Evolutionary conservation across 441 rosid genomes (phyloP), one percentile per base, ranked within the genome.

Genomic region (Erodium texanum): DNA sequence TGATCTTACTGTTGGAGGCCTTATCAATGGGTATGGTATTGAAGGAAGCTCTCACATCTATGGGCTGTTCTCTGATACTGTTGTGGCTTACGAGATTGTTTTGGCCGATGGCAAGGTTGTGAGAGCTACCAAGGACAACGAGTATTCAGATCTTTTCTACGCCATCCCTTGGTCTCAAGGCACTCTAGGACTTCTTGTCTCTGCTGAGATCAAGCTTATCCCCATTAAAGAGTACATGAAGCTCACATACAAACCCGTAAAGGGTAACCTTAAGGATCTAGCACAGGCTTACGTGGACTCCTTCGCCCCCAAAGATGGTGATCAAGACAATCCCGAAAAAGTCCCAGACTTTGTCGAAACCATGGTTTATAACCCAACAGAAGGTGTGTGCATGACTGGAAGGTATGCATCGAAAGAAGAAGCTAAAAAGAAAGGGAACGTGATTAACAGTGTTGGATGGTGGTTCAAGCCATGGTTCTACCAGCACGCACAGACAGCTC

Each of bases 401-500:
- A 84, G 71, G 62, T 94, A 94, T 71, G 99, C 98, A 22, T 89
- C 98, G 0, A 89, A 86, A 79, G 86, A 88, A 74, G 98, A 92
- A 71, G 99, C 99, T 18, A 88, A 87, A 84, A 81, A 78, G 85
- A 92, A 87, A 77, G 99, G 99, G 6, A 94, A 87, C 71, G 81
- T 76, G 67, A 92, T 89, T 68, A 94, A 94, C 83, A 79, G 64
- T 10, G 92, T 92, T 8, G 93, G 98, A 66, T 94, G 99, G 99
- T 94, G 99, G 99, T 94, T 75, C 80, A 94, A 94, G 72, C 85
- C 97, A 23, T 94, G 99, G 99, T 94, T 94, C 82, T 94, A 94
- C 81, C 99, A 94, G 65, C 89, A 92, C 50, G 98, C 98, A 0
- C 86, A 87, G 70, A 89, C 77, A 16, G 89, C 99, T 0, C 70